Evolutionary conservation across 2,329 filamentous ascomycete species (phyloP), one percentile per base, ranked within the genome.

Genomic region (Alternaria sp.): DNA sequence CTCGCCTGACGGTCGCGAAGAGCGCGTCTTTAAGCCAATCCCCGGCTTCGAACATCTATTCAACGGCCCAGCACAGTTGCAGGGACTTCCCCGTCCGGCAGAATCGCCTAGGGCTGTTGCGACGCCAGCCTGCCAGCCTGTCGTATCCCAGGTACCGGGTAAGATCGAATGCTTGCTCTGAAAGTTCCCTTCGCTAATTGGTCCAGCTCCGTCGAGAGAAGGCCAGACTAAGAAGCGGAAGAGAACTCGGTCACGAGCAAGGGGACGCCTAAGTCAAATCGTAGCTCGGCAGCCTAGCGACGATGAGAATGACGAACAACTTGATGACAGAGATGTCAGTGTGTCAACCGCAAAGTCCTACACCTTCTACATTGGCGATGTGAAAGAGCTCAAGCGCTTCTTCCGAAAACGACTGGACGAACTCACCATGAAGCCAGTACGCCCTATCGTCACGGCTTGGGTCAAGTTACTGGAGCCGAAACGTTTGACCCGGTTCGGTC

Each of bases 351-450:
- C 65, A 28, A 43, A 57, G 10, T 61, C 69, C 0, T 32, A 64
- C 14, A 64, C 63, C 2, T 72, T 78, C 48, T 67, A 71, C 53
- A 69, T 78, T 45, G 73, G 70, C 12, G 68, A 78, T 38, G 38
- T 71, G 9, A 56, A 67, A 0, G 63, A 54, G 1, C 44, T 76
- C 30, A 65, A 63, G 40, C 30, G 48, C n/a, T 77, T 77, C 43
- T 69, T 70, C 20, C 59, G 55, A 2, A 57, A 56, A 14, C 69
- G 74, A 3, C 67, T 77, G 27, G 66, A 68, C 20, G 74, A 76
- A 51, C 66, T 77, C 11, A 77, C 74, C 12, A 72, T 74, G 67
- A 78, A 74, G 54, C 73, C 74, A 0, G 46, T 76, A 22, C 70
- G 73, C 6, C 64, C 68, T 16, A 73, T 78, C 34, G 70, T 72